Conservation (phyloP, 495 filamentous ascomycete species). For the Lasiosphaeria miniovina region DNA sequence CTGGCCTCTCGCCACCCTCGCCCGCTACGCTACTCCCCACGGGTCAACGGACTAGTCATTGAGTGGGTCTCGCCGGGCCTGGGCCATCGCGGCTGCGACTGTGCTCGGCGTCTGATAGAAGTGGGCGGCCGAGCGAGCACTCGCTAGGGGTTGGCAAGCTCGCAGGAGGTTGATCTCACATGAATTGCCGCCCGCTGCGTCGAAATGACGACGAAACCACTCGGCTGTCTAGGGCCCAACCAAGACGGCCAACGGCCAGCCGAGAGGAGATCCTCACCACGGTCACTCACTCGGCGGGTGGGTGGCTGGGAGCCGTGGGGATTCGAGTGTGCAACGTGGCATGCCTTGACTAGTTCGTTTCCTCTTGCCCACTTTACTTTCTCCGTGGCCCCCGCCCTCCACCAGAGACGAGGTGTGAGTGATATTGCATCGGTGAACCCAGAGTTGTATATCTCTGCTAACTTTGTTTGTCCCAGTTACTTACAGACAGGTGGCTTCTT, state of each 20-base stretch:
- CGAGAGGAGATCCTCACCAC: slow-evolving; percentile 11
- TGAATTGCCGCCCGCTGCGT: slow-evolving; percentile 26
- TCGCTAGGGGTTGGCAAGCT: slow-evolving; percentile 16
- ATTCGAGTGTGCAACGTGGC: slow-evolving; percentile 30
- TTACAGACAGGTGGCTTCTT: slow-evolving; percentile 1
- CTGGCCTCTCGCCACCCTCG: background rate
- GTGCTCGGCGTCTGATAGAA: slow-evolving; percentile 17
- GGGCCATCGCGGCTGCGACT: slow-evolving; percentile 15
- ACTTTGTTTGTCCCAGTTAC: slow-evolving; percentile 10
- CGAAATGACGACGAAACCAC: slow-evolving; percentile 10
- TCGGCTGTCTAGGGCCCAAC: slow-evolving; percentile 9
- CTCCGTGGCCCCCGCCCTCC: slow-evolving; percentile 8
- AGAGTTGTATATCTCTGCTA: slow-evolving; percentile 7
- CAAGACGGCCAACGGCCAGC: slow-evolving; percentile 1
- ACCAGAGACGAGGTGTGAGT: slow-evolving; percentile 10
- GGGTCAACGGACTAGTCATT: background rate
- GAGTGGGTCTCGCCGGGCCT: slow-evolving; percentile 4
- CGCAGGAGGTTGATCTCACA: slow-evolving; percentile 31
- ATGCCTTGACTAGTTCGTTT: slow-evolving; percentile 26
- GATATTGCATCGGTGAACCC: slow-evolving; percentile 18
- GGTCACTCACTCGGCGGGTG: slow-evolving; percentile 6
- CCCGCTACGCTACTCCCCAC: slow-evolving; percentile 4
- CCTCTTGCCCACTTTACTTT: slow-evolving; percentile 11
- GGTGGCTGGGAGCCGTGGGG: slow-evolving; percentile 14
- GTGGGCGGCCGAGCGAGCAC: background rate